These are phyloP conservation scores for Aspergillus hancockii DNA, from an alignment of 495 filamentous ascomycete species.

Conservation along the genomic window DNA sequence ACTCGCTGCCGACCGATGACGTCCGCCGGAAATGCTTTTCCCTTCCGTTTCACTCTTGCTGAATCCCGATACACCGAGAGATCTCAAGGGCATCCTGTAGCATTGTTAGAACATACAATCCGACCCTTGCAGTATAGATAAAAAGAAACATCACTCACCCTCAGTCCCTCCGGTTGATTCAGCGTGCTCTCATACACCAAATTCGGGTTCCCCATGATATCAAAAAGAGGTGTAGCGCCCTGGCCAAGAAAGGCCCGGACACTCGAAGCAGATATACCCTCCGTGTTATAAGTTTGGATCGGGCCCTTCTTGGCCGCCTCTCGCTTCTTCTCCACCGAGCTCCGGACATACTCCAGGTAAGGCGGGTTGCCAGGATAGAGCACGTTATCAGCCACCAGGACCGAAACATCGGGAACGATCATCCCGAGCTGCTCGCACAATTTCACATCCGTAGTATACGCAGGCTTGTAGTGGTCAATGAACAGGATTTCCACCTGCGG, in stretches of 20 bases:
- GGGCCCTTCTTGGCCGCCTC: slow-evolving; percentile 35
- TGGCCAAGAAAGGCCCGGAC: slow-evolving; percentile 33
- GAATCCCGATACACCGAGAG: slow-evolving; percentile 59
- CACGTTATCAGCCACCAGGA: slow-evolving; percentile 74
- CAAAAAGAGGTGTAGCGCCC: slow-evolving; percentile 43
- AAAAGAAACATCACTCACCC: slow-evolving; percentile 20
- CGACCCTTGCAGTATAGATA: neutral
- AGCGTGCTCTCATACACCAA: slow-evolving; percentile 68
- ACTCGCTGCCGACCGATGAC: slow-evolving; percentile 1
- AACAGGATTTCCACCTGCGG: slow-evolving; percentile 67
- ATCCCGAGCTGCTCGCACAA: slow-evolving; percentile 67
- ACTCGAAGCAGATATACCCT: slow-evolving; percentile 31
- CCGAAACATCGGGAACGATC: slow-evolving; percentile 55
- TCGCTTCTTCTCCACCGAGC: slow-evolving; percentile 36
- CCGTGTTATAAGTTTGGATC: slow-evolving; percentile 25
- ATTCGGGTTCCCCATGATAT: slow-evolving; percentile 65
- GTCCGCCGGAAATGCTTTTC: slow-evolving; percentile 6
- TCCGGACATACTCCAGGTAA: slow-evolving; percentile 56
- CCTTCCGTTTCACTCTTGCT: slow-evolving; percentile 23
- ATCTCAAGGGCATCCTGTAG: slow-evolving; percentile 72
- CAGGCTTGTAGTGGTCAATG: slow-evolving; percentile 74
- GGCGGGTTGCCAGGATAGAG: slow-evolving; percentile 73
- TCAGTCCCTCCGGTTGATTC: slow-evolving; percentile 55
- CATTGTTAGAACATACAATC: slow-evolving; percentile 15
- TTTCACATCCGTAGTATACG: slow-evolving; percentile 70